A percentile compares a stretch with the other conserved stretches of the same genome.
Conservation (phyloP, 345 rosid genomes). For the Rubroshorea leprosula region DNA sequence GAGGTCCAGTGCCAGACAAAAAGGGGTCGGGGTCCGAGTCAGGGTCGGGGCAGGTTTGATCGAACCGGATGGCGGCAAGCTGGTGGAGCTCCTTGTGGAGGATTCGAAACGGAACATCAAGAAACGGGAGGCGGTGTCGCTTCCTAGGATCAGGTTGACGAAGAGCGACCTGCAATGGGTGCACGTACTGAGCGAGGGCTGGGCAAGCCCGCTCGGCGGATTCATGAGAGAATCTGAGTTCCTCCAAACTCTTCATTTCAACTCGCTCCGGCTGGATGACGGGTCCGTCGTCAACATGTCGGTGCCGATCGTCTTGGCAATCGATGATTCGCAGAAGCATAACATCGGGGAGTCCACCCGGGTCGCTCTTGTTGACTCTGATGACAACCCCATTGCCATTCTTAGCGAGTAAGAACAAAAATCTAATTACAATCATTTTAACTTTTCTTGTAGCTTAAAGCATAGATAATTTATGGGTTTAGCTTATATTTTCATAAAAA, state of each 20-base stretch:
- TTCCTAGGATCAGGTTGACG: conserved; percentile 65
- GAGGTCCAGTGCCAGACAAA: conserved; percentile 30
- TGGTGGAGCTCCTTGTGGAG: conserved; percentile 58
- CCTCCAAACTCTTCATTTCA: conserved; percentile 99
- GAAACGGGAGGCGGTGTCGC: conserved; percentile 49
- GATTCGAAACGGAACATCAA: conserved; percentile 47
- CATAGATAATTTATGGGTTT: too few species aligned
- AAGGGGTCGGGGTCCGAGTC: conserved; percentile 69
- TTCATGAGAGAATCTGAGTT: conserved; percentile 99
- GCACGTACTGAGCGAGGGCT: conserved; percentile 94
- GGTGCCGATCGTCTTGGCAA: conserved; percentile 83
- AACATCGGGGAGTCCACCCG: conserved; percentile 53
- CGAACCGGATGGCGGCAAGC: conserved; percentile 57
- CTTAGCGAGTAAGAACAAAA: conserved; percentile 61
- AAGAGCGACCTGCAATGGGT: conserved; percentile 80
- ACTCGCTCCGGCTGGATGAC: conserved; percentile 81
- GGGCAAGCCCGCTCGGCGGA: conserved; percentile 96
- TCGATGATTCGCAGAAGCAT: conserved; percentile 69
- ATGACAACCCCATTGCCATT: conserved; percentile 58
- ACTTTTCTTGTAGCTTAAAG: too few species aligned
- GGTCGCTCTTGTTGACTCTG: conserved; percentile 74
- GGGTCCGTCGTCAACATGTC: conserved; percentile 98
- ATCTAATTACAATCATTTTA: too few species aligned
- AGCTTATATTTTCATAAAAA: too few species aligned
- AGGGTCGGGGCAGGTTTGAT: conserved; percentile 70